Base-by-base conservation (phyloP, 2,329 filamentous ascomycete species). In the Verticillium nubilum region DNA sequence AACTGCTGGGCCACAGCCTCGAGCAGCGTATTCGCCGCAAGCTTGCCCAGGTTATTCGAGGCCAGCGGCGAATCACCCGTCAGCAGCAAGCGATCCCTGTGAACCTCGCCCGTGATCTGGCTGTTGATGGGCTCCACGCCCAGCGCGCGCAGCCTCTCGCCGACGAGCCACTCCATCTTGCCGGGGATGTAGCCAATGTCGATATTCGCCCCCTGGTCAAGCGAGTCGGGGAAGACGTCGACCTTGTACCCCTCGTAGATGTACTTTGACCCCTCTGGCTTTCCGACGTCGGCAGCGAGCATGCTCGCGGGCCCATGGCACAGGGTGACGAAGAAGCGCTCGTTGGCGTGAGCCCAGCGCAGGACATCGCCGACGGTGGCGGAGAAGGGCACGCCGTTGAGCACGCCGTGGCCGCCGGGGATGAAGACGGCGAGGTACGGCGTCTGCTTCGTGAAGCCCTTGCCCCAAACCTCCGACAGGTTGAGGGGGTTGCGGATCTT, bases 131-230 rank as follows among this genome's bases (percentile, higher is more conserved):
- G 42, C 56, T 54, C 61, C 35, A 65, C 58, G 19, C 62, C 62
- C 3, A 62, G 63, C 54, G 59, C 57, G 1, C 42, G 33, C 10
- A 65, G 58, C 7, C 52, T 7, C 25, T 65, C 62, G 33, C 62
- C 63, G 4, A 65, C 63, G n/a, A 64, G 58, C 63, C 63, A 65
- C 28, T 56, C 29, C 63, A 65, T 65, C 60, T 65, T 64, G 54
- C 63, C 62, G 25, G 63, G 63, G 28, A 65, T 61, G 54, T 65
- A 65, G 31, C 63, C 63, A 53, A 65, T 65, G 15, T 62, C 63
- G 19, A 65, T 59, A 47, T 65, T 65, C 7, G 60, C 29, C 27
- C 60, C 62, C 35, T 37, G 29, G 52, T 65, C 63, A 19, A 65
- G 59, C 15, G 60, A 57, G 57, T 65, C 63, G 2, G 63, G 63